These are phyloP conservation scores for Ceratobasidium sp. DNA, from an alignment of 1,284 basidiomycete genomes.

Conservation along the genomic window DNA sequence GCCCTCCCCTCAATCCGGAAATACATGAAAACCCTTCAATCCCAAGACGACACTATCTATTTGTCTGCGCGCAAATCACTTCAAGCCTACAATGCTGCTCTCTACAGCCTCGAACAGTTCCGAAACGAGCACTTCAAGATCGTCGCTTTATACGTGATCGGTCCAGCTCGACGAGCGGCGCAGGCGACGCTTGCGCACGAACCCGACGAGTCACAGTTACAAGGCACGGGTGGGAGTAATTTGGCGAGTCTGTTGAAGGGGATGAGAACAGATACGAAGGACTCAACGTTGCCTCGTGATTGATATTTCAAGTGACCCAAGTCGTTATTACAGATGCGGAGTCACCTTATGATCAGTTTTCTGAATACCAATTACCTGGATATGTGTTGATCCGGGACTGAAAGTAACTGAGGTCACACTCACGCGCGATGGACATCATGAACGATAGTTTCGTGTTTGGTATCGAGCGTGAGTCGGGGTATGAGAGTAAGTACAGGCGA, in stretches of 20 bases:
- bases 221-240: slow-evolving; percentile 32
- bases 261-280: slow-evolving; percentile 31
- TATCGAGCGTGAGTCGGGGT: slow-evolving; percentile 37
- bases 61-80: not conserved
- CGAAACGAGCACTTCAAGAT: slow-evolving; percentile 37
- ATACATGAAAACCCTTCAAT: slow-evolving; percentile 15
- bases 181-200: slow-evolving; percentile 6
- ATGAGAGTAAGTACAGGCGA: not conserved
- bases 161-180: slow-evolving; percentile 25
- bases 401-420: not conserved
- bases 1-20: slow-evolving; percentile 20
- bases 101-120: slow-evolving; percentile 21
- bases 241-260: slow-evolving; percentile 26
- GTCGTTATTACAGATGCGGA: not conserved
- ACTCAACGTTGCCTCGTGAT: not conserved
- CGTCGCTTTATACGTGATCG: slow-evolving; percentile 31
- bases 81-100: slow-evolving; percentile 13
- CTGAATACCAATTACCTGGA: not conserved
- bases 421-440: slow-evolving; percentile 14
- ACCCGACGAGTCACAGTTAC: slow-evolving; percentile 15
- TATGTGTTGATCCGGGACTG: not conserved
- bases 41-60: slow-evolving; percentile 13
- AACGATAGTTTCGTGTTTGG: slow-evolving; percentile 39
- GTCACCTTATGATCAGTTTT: not conserved
- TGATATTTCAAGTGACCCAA: not conserved